Conservation (phyloP, 441 rosid species). For the Erysimum pusillum region DNA sequence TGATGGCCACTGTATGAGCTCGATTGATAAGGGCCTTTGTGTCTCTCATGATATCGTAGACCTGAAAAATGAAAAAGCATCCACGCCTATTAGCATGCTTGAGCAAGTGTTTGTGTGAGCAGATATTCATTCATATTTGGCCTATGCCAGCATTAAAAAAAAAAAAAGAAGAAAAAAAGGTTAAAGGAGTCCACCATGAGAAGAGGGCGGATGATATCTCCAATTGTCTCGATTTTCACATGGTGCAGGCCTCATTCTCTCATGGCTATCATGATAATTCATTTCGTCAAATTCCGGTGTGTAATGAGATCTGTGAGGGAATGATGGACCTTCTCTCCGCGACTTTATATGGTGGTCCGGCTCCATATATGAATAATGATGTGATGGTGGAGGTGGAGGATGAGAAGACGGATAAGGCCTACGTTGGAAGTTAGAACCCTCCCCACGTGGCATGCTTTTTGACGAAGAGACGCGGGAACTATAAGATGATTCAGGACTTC, state of each 20-base stretch:
- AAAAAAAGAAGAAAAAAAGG: neutral
- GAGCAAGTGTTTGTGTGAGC: neutral
- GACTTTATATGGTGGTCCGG: conserved; percentile 63
- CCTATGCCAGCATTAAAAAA: neutral
- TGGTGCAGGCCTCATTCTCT: conserved; percentile 79
- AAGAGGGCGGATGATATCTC: conserved; percentile 68
- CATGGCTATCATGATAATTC: conserved; percentile 67
- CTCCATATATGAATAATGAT: conserved; percentile 79
- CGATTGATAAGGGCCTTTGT: conserved; percentile 58
- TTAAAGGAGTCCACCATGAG: conserved; percentile 53
- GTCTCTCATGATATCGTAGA: conserved; percentile 67
- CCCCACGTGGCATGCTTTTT: conserved; percentile 57
- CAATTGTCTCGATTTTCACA: conserved; percentile 70
- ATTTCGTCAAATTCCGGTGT: conserved; percentile 63
- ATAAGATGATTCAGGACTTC: conserved; percentile 61
- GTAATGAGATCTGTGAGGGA: conserved; percentile 63
- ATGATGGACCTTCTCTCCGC: conserved; percentile 70
- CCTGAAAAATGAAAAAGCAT: conserved; percentile 43
- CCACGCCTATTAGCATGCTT: conserved; percentile 37
- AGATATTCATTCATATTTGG: neutral
- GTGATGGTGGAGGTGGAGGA: conserved; percentile 53
- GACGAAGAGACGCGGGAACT: conserved; percentile 51
- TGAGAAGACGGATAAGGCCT: conserved; percentile 73
- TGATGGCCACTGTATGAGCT: conserved; percentile 65
- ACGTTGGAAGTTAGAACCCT: conserved; percentile 62